A percentile compares a stretch with the other conserved stretches of the same genome.
Evolutionary conservation across 345 rosid genomes (phyloP).

Genomic region (Murraya paniculata): DNA sequence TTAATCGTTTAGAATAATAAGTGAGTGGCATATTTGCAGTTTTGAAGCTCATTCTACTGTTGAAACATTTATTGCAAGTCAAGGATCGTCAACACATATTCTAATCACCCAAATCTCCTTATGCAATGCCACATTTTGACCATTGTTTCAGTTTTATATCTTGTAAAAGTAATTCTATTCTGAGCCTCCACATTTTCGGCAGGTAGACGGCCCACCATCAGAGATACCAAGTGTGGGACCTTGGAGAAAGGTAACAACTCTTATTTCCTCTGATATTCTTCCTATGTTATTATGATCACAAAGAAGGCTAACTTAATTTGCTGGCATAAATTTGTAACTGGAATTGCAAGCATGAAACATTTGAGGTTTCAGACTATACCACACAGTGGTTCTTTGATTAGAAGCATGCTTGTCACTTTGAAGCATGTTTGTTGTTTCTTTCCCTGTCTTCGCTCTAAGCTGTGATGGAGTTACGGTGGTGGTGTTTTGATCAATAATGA

Average conservation of each 20-base stretch:
- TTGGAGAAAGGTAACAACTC: slow-evolving; percentile 81
- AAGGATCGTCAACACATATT: neutral
- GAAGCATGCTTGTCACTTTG: neutral
- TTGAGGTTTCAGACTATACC: neutral
- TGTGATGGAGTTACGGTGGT: neutral
- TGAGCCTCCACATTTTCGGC: slow-evolving; percentile 20
- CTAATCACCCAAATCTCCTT: neutral
- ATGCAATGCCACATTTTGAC: neutral
- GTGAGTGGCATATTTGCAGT: neutral
- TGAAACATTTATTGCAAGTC: neutral
- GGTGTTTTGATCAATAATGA: neutral
- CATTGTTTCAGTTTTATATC: neutral
- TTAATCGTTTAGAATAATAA: too few relatives aligned
- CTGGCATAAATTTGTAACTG: neutral
- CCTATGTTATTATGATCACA: neutral
- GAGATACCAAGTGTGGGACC: slow-evolving; percentile 81
- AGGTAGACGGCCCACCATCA: slow-evolving; percentile 63
- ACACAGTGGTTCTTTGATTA: neutral
- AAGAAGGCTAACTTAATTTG: slow-evolving; percentile 1
- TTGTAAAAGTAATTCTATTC: neutral
- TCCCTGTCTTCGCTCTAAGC: neutral
- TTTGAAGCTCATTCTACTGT: neutral
- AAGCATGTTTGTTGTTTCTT: neutral
- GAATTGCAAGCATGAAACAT: neutral
- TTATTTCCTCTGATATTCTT: neutral